Evolutionary conservation across 2,329 filamentous ascomycete species (phyloP).

Genomic region (Stagonosporopsis vannaccii): DNA sequence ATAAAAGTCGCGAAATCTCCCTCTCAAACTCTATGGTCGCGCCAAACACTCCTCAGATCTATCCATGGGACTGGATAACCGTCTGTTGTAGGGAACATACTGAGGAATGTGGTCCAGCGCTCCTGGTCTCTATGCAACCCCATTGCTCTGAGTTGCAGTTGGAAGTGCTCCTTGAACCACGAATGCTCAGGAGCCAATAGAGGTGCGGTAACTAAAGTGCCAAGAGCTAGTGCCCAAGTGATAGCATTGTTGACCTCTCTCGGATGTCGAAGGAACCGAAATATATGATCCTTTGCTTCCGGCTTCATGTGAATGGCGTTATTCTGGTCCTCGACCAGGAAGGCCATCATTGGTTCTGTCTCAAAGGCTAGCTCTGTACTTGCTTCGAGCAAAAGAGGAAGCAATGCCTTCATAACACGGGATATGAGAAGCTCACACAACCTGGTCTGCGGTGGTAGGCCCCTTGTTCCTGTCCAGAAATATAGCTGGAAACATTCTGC

Average conservation of each 20-base stretch:
- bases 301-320: background rate
- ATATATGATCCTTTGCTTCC: conserved; percentile 1
- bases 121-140: conserved; percentile 13
- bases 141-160: conserved; percentile 19
- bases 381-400: conserved; percentile 21
- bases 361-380: conserved; percentile 9
- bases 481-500: conserved; percentile 29
- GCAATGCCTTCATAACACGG: conserved; percentile 26
- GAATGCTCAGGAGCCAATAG: conserved; percentile 20
- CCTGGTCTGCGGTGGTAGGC: conserved; percentile 25
- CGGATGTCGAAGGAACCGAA: conserved; percentile 13
- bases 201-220: conserved; percentile 24
- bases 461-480: conserved; percentile 25
- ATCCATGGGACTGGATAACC: conserved; percentile 17
- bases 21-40: conserved; percentile 1
- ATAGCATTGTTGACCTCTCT: conserved; percentile 22
- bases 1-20: background rate
- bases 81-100: conserved; percentile 23
- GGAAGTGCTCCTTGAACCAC: conserved; percentile 29
- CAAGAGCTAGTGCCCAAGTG: conserved; percentile 27
- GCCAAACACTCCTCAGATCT: conserved; percentile 13
- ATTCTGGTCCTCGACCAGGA: background rate
- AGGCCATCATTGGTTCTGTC: background rate
- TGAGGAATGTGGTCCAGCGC: conserved; percentile 14
- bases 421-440: conserved; percentile 27